These are phyloP conservation scores for Coriolopsis trogii DNA, from an alignment of 1,284 basidiomycete species.

Conservation along the genomic window DNA sequence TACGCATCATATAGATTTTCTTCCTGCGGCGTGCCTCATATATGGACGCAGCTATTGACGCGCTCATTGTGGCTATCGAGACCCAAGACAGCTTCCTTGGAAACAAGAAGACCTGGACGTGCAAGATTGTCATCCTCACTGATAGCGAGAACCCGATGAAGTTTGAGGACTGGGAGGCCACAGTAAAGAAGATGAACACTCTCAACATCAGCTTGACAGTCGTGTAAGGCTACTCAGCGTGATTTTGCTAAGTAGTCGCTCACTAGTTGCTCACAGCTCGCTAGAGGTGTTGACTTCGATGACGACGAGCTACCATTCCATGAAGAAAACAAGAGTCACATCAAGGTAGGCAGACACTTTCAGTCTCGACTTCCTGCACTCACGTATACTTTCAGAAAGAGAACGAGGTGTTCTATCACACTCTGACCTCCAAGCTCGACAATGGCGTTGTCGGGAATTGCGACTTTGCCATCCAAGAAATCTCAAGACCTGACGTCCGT, in stretches of 20 bases:
- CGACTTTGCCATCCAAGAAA: slow-evolving; percentile 68
- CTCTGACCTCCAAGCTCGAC: slow-evolving; percentile 50
- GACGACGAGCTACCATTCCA: slow-evolving; percentile 66
- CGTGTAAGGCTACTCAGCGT: slow-evolving; percentile 58
- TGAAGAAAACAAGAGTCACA: slow-evolving; percentile 68
- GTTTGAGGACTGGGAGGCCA: slow-evolving; percentile 73
- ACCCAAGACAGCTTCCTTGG: slow-evolving; percentile 66
- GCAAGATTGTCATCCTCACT: slow-evolving; percentile 80
- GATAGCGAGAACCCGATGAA: slow-evolving; percentile 78
- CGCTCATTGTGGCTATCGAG: slow-evolving; percentile 83
- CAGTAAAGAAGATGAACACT: slow-evolving; percentile 67
- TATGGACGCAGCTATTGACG: slow-evolving; percentile 83
- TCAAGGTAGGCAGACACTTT: too few relatives aligned
- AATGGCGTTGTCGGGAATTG: slow-evolving; percentile 70
- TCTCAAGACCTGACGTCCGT: slow-evolving; percentile 71
- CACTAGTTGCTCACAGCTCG: slow-evolving; percentile 42
- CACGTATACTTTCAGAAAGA: slow-evolving; percentile 56
- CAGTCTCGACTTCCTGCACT: too few relatives aligned
- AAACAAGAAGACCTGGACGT: slow-evolving; percentile 77
- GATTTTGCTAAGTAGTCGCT: too few relatives aligned
- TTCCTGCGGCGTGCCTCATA: background rate
- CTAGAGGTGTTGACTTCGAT: slow-evolving; percentile 89
- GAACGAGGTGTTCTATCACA: slow-evolving; percentile 80
- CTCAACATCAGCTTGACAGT: slow-evolving; percentile 63
- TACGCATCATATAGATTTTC: slow-evolving; percentile 42